These are phyloP conservation scores for Candida sphagnicola DNA, from an alignment of 805 yeast species.

Conservation along the genomic window DNA sequence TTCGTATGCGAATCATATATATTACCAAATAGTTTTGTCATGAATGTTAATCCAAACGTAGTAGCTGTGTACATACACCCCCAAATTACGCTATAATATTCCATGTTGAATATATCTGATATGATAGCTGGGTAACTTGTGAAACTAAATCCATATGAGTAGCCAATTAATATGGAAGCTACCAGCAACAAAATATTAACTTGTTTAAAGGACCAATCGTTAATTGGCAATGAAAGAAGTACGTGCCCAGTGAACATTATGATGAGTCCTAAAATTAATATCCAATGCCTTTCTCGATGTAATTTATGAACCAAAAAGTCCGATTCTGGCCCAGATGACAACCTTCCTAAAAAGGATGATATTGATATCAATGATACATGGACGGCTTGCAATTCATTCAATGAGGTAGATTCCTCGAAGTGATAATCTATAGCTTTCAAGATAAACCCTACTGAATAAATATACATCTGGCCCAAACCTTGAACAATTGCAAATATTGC, in stretches of 20 bases:
- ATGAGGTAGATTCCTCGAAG: conserved; percentile 11
- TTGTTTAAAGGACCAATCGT: conserved; percentile 6
- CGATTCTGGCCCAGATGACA: conserved; percentile 28
- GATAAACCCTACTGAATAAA: conserved; percentile 29
- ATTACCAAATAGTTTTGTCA: conserved; percentile 29
- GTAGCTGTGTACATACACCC: conserved; percentile 31
- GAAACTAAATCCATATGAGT: conserved; percentile 32
- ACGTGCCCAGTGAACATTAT: conserved; percentile 28
- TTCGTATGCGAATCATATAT: conserved; percentile 21
- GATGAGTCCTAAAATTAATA: conserved; percentile 21
- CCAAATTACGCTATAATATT: conserved; percentile 30
- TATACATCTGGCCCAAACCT: conserved; percentile 37
- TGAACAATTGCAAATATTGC: conserved; percentile 27
- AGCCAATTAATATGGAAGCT: conserved; percentile 26
- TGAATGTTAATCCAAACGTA: conserved; percentile 25
- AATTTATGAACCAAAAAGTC: conserved; percentile 22
- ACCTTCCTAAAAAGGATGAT: conserved; percentile 27
- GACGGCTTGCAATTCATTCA: conserved; percentile 24
- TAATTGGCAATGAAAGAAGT: conserved; percentile 14
- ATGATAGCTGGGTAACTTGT: conserved; percentile 31
- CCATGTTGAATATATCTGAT: conserved; percentile 30
- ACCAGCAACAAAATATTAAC: conserved; percentile 18
- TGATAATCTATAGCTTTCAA: conserved; percentile 25
- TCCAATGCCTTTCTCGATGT: conserved; percentile 30
- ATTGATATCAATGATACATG: conserved; percentile 32